A percentile compares a stretch with the other conserved stretches of the same genome.
These are phyloP conservation scores for Grosmannia huntii DNA, from an alignment of 2,329 filamentous ascomycete genomes.

Conservation along the genomic window DNA sequence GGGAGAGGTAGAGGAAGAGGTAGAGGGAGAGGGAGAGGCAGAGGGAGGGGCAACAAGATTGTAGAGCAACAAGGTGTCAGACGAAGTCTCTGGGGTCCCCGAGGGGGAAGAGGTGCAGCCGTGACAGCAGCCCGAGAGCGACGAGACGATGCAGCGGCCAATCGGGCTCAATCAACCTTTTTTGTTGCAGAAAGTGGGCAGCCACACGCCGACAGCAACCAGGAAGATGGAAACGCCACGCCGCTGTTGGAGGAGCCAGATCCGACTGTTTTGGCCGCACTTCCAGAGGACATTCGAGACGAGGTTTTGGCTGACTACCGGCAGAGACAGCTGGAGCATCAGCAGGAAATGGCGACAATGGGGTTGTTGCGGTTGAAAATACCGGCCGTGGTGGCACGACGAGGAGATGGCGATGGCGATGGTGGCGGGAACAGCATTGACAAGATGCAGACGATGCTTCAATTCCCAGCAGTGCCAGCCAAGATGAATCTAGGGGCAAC, in stretches of 20 bases:
- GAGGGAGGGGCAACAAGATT: background rate
- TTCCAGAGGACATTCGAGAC: conserved; percentile 66
- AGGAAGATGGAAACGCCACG: conserved; percentile 1
- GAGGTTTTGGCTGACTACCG: conserved; percentile 70
- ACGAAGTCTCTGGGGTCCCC: conserved; percentile 7
- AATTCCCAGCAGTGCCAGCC: conserved; percentile 32
- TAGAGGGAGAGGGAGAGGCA: background rate
- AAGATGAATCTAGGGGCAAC: conserved; percentile 34
- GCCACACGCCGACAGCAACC: conserved; percentile 1
- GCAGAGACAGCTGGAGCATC: conserved; percentile 36
- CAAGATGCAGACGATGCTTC: conserved; percentile 23
- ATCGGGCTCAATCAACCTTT: conserved; percentile 64
- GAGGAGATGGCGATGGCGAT: background rate
- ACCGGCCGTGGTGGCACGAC: conserved; percentile 17
- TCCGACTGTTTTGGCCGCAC: conserved; percentile 62
- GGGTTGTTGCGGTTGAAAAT: conserved; percentile 39
- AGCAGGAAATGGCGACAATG: background rate
- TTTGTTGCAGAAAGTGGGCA: conserved; percentile 21
- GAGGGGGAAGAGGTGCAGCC: background rate
- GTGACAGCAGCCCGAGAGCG: conserved; percentile 25
- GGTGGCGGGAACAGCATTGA: background rate
- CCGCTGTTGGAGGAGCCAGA: conserved; percentile 41
- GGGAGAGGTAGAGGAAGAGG: background rate
- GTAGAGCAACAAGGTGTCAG: background rate
- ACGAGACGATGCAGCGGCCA: conserved; percentile 40